phyloP scores from a whole-genome alignment of 441 rosid species.

The Croton setiger region DNA sequence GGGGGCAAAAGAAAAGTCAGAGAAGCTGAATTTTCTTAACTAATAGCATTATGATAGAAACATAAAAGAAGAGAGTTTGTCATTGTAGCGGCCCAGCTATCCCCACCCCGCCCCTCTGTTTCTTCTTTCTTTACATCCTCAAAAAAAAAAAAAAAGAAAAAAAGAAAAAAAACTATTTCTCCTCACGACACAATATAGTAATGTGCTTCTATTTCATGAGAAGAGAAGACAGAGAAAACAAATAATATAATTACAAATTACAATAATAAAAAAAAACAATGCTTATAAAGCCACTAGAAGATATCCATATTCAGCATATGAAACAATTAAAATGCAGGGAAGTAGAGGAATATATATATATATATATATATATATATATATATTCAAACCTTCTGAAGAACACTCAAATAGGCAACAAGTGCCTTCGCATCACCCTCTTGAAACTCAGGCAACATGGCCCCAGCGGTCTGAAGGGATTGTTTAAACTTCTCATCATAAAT shows the following conservation, averaged over 20 bases:
- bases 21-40: too few relatives aligned
- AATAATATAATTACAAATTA: neutral
- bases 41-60: neutral
- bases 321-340: neutral
- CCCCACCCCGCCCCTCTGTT: neutral
- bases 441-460: conserved; percentile 87
- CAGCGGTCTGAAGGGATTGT: conserved; percentile 84
- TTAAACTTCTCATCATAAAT: conserved; percentile 90
- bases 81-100: neutral
- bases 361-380: neutral
- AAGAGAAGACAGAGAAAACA: neutral
- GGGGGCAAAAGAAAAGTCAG: too few relatives aligned
- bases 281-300: neutral
- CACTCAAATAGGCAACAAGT: conserved; percentile 93
- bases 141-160: neutral
- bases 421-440: conserved; percentile 98
- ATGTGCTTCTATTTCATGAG: neutral
- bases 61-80: neutral
- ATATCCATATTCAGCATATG: neutral
- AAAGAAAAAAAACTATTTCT: neutral
- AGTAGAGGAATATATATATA: too few relatives aligned
- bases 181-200: neutral
- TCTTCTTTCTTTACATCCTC: neutral
- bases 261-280: neutral
- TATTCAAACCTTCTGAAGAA: conserved; percentile 81